Base-by-base conservation (phyloP, 371 early-diverging fungal species). In the Mortierella sp. region DNA sequence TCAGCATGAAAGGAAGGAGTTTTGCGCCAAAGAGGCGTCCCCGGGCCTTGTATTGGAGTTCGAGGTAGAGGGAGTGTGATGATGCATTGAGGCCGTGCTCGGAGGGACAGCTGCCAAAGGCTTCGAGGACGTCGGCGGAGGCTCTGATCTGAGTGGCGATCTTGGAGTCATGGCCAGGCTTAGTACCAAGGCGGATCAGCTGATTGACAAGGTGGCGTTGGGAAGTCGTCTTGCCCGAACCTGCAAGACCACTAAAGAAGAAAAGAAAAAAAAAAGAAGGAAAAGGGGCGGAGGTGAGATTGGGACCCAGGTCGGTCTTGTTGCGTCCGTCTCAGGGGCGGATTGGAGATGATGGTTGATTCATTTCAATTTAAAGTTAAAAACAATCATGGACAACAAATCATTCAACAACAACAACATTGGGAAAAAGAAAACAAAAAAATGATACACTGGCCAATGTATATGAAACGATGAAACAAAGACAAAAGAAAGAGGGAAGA, bases 1-100 rank as follows among this genome's bases (percentile, higher is more conserved):
- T 97, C 48, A 98, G 91, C 54, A 96, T 89, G 81, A 93, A 98
- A 12, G 95, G 91, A 44, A 96, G 91, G n/a, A 94, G 78, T 82
- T 95, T 94, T 11, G 93, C 90, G 68, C 98, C 97, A 44, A 92
- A 88, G 77, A 99, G 93, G 38, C 92, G 92, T 14, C 97, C 96
- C 38, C 91, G 89, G 51, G 90, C 92, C 87, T 94, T 92, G 85
- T 97, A 98, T 85, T 96, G 96, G 44, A 96, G 88, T 75, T 96
- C 95, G 51, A 95, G 93, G 88, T 95, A 97, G 79, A 94, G 90
- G 27, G 91, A 95, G 83, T 90, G 92, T 70, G 93, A 91, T 27
- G 93, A 94, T 48, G 93, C 92, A 78, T 93, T 94, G 65, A 83
- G 79, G 82, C 95, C 95, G 77, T 91, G 86, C 0, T 88, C 75